phyloP scores from a whole-genome alignment of 1,284 basidiomycete genomes.

The Quambalaria eucalypti region DNA sequence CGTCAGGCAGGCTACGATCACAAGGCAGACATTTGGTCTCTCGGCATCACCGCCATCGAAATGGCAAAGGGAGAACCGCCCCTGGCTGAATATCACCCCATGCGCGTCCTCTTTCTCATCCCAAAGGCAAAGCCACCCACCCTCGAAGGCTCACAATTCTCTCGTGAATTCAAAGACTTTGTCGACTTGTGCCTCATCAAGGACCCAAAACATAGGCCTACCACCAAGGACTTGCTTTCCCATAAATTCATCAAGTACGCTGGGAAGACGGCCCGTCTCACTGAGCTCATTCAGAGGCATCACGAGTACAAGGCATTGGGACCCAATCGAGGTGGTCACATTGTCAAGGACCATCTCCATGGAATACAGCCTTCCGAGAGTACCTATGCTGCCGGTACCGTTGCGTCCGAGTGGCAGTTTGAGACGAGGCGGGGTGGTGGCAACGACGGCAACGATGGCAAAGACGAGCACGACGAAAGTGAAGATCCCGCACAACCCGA shows the following conservation, averaged over 20 bases:
- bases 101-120: conserved; percentile 51
- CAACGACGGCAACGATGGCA: too few species aligned
- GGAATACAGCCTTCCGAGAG: neutral
- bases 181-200: conserved; percentile 83
- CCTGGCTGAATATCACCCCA: conserved; percentile 50
- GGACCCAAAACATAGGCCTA: conserved; percentile 76
- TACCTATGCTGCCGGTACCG: neutral
- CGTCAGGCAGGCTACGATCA: conserved; percentile 82
- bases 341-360: neutral
- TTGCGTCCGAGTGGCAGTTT: neutral
- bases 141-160: conserved; percentile 66
- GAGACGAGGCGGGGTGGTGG: neutral
- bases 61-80: conserved; percentile 51
- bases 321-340: neutral
- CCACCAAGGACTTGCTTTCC: conserved; percentile 78
- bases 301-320: neutral
- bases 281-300: neutral
- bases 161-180: conserved; percentile 82
- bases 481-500: neutral
- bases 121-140: conserved; percentile 67
- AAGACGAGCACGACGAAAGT: too few species aligned
- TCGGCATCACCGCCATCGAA: conserved; percentile 50
- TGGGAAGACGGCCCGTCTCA: conserved; percentile 51
- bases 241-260: conserved; percentile 78
- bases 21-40: conserved; percentile 51